Base-by-base conservation (phyloP, 768 basidiomycete genomes). In the Trametes elegans region DNA sequence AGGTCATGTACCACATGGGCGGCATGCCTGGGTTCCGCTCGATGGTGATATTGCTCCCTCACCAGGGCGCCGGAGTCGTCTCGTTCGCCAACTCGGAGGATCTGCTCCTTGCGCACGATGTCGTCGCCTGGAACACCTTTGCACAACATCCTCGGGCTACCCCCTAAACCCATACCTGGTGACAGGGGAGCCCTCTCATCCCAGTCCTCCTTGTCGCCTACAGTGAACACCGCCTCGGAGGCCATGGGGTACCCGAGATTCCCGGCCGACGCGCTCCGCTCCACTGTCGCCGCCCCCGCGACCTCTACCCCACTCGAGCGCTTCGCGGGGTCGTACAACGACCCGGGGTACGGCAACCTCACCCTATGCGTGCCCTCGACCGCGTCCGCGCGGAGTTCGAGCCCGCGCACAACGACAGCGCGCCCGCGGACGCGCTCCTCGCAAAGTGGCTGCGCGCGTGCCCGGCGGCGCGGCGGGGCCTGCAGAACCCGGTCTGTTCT, bases 1-100 rank as follows among this genome's bases (percentile, higher is more conserved):
- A 77, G 79, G 28, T 73, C 5, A 50, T 77, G 6, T 59, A 47
- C 32, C 76, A 74, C 51, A 10, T 41, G 0, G 76, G 79, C 2
- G 58, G 59, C 4, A 43, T 73, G 10, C 73, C 73, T 0, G 76
- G 76, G 3, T 58, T 72, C 27, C 66, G 68, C 2, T 63, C 73
- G 0, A 18, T 58, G 0, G 67, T 73, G 5, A 47, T 62, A 1
- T 66, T 77, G 52, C 62, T 75, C 14, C 76, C 76, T 0, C 19
- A 58, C 3, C 71, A 76, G 34, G 64, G 64, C 8, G 49, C 76
- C 0, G 77, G 74, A 4, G 42, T 79, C 19, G 57, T 69, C 24
- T 34, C 41, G 1, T 57, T 71, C 11, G 50, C 55, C 7, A 69
- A 70, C 53, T 59, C 56, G 3, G 62, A 65, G 31, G 31, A 10